Conservation (phyloP, 1,139 yeast genomes). For the Geotrichum siamense region DNA sequence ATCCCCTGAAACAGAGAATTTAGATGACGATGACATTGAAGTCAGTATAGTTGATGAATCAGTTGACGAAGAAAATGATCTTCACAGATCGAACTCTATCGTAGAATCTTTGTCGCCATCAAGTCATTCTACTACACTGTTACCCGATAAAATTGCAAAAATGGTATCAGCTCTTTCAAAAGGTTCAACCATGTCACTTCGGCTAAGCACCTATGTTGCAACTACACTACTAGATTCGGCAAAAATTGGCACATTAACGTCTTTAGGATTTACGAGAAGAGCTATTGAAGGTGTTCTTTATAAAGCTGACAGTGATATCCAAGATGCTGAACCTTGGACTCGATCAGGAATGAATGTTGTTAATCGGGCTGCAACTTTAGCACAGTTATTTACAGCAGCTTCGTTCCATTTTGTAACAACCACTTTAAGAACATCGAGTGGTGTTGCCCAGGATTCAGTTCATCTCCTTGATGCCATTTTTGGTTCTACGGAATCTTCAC, state of each 20-base stretch:
- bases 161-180: constrained; percentile 28
- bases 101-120: constrained; percentile 15
- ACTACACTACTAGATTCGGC: constrained; percentile 29
- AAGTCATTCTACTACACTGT: constrained; percentile 22
- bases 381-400: constrained; percentile 30
- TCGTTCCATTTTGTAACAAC: constrained; percentile 30
- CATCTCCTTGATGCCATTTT: constrained; percentile 31
- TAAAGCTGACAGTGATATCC: constrained; percentile 30
- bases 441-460: constrained; percentile 30
- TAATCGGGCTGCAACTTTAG: constrained; percentile 27
- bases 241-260: constrained; percentile 27
- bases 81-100: constrained; percentile 2
- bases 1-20: neutral
- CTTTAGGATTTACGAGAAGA: constrained; percentile 29
- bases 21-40: constrained; percentile 5
- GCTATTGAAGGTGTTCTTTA: constrained; percentile 29
- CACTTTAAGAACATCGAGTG: constrained; percentile 25
- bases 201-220: constrained; percentile 27
- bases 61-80: neutral
- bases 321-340: constrained; percentile 23
- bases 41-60: neutral
- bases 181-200: constrained; percentile 28
- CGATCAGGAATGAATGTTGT: constrained; percentile 22
- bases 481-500: constrained; percentile 33
- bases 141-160: constrained; percentile 29